Evolutionary conservation across 257 asterid genomes (phyloP), one percentile per base, ranked within the genome.

Genomic region (Fraxinus pennsylvanica): DNA sequence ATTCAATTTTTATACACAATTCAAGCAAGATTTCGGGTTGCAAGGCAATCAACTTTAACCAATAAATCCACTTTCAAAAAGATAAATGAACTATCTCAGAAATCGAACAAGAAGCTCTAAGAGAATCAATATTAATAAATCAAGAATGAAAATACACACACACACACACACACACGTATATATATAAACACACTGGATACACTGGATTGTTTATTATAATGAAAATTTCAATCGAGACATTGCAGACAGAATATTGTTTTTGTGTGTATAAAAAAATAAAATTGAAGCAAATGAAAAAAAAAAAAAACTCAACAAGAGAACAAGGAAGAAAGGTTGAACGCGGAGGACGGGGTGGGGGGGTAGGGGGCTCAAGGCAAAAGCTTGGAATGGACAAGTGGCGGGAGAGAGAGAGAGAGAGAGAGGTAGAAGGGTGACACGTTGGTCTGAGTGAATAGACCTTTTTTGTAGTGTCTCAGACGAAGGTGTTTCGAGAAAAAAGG

Each of bases 321-420:
- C 69, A 65, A 74, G 75, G 72, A 63, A 33, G 69, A 50, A 21
- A 76, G 59, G 72, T 61, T n/a, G 68, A 8, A n/a, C 72, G 21
- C 30, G 19, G 68, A 12, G 38, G 6, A 17, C 9, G 57, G 27
- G 21, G n/a, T 25, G 12, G 27, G 38, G 77, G 74, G 66, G 76
- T 25, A 3, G 9, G 32, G 47, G 78, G 14, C 71, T 65, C 78
- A 81, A 77, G 67, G 77, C 59, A 73, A 82, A 78, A 72, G 79
- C 76, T 67, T 72, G 82, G 85, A 33, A 67, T 74, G 85, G 90
- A 89, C 96, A 92, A 81, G 96, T 90, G 96, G 92, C 92, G 80
- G 85, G 74, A 68, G 69, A 9, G 75, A 25, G 27, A 21, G 74
- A 68, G 69, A 9, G 75, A 25, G 27, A 21, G 79, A 72, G 84